phyloP scores from a whole-genome alignment of 306 rosid species.

The Senna siamea region DNA sequence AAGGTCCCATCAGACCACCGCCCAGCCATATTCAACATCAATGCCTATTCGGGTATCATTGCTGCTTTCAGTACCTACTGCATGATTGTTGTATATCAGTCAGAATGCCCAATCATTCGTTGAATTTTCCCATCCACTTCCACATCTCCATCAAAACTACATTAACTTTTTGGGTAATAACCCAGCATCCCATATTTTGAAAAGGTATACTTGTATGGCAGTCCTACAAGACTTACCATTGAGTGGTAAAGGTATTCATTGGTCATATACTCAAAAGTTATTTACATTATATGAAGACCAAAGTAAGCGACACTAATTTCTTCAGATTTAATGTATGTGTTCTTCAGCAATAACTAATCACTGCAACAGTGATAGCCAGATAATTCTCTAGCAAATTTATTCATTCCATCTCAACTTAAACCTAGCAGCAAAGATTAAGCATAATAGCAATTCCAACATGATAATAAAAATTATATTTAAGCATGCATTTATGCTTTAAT shows the following conservation, averaged over 20 bases:
- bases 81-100: neutral
- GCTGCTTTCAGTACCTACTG: neutral
- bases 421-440: no score
- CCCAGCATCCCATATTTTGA: neutral
- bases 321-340: no score
- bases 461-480: constrained; percentile 13
- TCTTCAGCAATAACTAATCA: no score
- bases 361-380: no score
- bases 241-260: neutral
- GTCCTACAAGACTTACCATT: neutral
- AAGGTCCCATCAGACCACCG: constrained; percentile 2
- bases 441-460: constrained; percentile 3
- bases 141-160: neutral
- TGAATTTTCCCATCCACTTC: constrained; percentile 10
- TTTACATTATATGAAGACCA: neutral
- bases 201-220: neutral
- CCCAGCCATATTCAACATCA: neutral
- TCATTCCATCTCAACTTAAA: no score
- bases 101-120: neutral
- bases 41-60: neutral
- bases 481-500: constrained; percentile 2
- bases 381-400: no score
- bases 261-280: constrained; percentile 1
- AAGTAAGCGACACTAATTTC: no score
- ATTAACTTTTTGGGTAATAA: neutral